Percentiles rank a stretch among this genome's conserved stretches.
Conservation (phyloP, 1,284 basidiomycete species). For the Lignosus rhinocerotis region DNA sequence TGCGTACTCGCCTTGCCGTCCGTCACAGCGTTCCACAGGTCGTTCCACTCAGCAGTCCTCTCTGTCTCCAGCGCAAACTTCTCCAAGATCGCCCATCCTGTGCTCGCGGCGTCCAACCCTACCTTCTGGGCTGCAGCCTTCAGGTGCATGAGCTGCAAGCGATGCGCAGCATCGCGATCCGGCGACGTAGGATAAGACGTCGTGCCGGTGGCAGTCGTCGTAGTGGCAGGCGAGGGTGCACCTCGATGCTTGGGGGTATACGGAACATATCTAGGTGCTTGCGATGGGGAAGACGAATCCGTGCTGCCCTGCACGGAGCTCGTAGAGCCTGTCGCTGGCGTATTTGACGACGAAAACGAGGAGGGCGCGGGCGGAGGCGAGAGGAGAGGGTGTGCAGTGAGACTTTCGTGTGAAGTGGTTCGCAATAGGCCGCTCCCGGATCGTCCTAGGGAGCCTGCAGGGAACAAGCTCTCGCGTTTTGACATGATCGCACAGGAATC, state of each 20-base stretch:
- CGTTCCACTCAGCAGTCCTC: conserved; percentile 67
- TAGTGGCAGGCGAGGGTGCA: conserved; percentile 52
- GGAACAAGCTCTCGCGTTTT: conserved; percentile 43
- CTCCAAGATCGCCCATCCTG: conserved; percentile 87
- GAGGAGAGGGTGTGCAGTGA: conserved; percentile 64
- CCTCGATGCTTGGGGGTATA: conserved; percentile 58
- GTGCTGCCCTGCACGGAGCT: conserved; percentile 16
- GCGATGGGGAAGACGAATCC: conserved; percentile 27
- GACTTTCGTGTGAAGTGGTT: conserved; percentile 52
- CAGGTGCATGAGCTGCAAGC: conserved; percentile 77
- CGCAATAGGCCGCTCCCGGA: conserved; percentile 45
- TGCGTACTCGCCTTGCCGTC: conserved; percentile 60
- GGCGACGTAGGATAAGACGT: conserved; percentile 39
- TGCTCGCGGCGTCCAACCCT: conserved; percentile 66
- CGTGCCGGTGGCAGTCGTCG: conserved; percentile 48
- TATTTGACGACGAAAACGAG: conserved; percentile 21
- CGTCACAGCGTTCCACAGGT: conserved; percentile 68
- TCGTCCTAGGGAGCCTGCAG: conserved; percentile 55
- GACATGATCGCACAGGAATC: conserved; percentile 8
- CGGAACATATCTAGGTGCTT: conserved; percentile 47
- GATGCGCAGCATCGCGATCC: conserved; percentile 59
- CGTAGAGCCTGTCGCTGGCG: conserved; percentile 1
- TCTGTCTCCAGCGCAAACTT: conserved; percentile 70
- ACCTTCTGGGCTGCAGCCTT: conserved; percentile 79
- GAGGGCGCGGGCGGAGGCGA: conserved; percentile 40